Evolutionary conservation across 139 green algal genomes (phyloP), one percentile per base, ranked within the genome.

Genomic region (Chlorella sorokiniana): DNA sequence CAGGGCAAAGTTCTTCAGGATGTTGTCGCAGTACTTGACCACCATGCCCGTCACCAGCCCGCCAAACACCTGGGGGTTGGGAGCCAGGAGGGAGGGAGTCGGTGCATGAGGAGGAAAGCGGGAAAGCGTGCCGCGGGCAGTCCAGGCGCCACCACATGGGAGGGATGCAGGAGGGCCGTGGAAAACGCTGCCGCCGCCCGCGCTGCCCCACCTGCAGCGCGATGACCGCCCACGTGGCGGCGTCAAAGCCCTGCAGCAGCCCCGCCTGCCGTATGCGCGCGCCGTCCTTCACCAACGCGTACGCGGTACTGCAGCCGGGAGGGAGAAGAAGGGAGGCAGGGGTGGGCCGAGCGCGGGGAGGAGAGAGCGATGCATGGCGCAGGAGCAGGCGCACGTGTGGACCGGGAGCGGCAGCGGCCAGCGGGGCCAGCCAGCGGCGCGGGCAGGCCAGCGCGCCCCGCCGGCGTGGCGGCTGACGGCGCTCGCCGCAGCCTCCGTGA

Each of bases 1-100:
- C 35, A 92, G 87, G 42, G 89, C 87, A 76, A 93, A 93, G 84
- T 92, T 92, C 61, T 93, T 93, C 23, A 89, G 81, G 61, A 91
- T 89, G 81, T 91, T 91, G 75, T 91, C 87, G 20, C 84, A 84
- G 38, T 91, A 91, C 59, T 92, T 93, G 64, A 93, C 89, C 2
- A 93, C 89, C 78, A 92, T 86, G 75, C 83, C 89, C 33, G 86
- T 89, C 25, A 92, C 83, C 7, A 93, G 84, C 27, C 89, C 89
- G 25, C 89, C 89, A 81, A 92, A 91, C 14, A 91, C 88, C 80
- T 91, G 88, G 73, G 44, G 0, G 51, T 9, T 4, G 48, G 31
- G 31, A 4, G 20, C 31, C 10, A 6, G n/a, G 33, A 6, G 42
- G 68, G 25, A 45, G 63, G 18, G 63, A 27, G 59, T 37, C 25